Evolutionary conservation across 192 early-diverging fungal species (phyloP).

Genomic region (Coemansia sp.): DNA sequence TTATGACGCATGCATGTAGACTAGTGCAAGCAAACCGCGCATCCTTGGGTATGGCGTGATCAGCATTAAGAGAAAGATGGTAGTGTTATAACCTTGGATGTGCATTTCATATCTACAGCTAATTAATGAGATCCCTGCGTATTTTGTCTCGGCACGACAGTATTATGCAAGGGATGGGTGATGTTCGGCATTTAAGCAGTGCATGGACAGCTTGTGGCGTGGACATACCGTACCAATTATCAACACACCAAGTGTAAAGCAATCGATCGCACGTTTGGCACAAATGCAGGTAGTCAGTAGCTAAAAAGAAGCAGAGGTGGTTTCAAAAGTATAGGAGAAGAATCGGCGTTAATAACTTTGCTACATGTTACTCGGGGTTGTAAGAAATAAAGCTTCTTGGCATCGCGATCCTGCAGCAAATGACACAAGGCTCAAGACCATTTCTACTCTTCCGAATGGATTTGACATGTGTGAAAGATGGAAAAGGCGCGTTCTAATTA

Average conservation of each 20-base stretch:
- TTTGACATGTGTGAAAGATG: not conserved
- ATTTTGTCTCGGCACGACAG: not conserved
- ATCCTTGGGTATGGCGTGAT: not conserved
- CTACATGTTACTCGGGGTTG: not conserved
- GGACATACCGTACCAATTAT: not conserved
- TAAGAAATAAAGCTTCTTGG: not conserved
- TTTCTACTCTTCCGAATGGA: not conserved
- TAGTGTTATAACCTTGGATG: not conserved
- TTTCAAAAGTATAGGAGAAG: not conserved
- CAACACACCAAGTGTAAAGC: not conserved
- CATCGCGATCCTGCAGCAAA: not conserved
- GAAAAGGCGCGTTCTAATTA: not conserved
- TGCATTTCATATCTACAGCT: not conserved
- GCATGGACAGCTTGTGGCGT: not conserved
- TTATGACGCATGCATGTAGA: not conserved
- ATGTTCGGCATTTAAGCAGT: not conserved
- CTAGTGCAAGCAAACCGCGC: not conserved
- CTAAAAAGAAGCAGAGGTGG: not conserved
- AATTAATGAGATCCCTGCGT: slow-evolving; percentile 2
- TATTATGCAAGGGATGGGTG: not conserved
- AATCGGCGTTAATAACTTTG: not conserved
- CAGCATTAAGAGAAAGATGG: not conserved
- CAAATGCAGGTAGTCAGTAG: not conserved
- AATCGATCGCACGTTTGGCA: not conserved
- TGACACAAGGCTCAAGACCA: not conserved